Evolutionary conservation across 1,139 yeast genomes (phyloP), one percentile per base, ranked within the genome.

Genomic region (Chernovozyma aurita): DNA sequence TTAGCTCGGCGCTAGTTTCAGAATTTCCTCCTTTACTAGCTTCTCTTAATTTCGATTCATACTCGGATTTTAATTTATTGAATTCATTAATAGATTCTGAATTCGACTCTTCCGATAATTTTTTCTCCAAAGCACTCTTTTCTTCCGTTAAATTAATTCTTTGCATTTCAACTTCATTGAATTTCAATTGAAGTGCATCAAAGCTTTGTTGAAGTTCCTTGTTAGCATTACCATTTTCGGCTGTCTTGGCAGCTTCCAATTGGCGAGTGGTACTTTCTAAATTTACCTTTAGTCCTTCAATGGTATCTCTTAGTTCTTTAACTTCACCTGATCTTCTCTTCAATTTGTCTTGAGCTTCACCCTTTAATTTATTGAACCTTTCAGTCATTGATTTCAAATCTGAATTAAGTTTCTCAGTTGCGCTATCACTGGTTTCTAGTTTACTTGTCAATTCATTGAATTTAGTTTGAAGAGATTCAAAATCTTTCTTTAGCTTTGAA

Each of bases 401-500:
- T 14, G 30, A 24, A 14, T 35, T 40, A 27, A 54, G 35, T 14
- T 50, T 39, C 27, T 52, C 55, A 33, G 51, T 58, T 20, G 53
- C 56, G 43, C 50, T 56, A 30, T 42, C 48, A 33, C 57, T 50
- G 34, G 55, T 59, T 6, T 45, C 45, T 27, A 44, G 41, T 20
- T 59, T 48, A 28, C 53, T 8, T 7, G n/a, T 22, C 7, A 30
- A 13, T 6, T 20, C 18, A 7, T 3, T 12, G 5, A 20, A 30
- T 30, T 18, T 12, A 16, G 40, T 41, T 34, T 54, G 58, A 15
- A 55, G 62, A 17, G 57, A 49, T 34, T 57, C 59, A 28, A 66
- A 55, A 41, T 65, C 73, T 24, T 61, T 66, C 60, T 54, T 65
- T 49, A 47, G 49, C 30, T 46, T 51, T 45, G 48, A 52, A 28